Percentiles rank a stretch among this genome's conserved stretches.
Conservation (phyloP, 2,329 filamentous ascomycete genomes). For the Fusarium sarcochroum region DNA sequence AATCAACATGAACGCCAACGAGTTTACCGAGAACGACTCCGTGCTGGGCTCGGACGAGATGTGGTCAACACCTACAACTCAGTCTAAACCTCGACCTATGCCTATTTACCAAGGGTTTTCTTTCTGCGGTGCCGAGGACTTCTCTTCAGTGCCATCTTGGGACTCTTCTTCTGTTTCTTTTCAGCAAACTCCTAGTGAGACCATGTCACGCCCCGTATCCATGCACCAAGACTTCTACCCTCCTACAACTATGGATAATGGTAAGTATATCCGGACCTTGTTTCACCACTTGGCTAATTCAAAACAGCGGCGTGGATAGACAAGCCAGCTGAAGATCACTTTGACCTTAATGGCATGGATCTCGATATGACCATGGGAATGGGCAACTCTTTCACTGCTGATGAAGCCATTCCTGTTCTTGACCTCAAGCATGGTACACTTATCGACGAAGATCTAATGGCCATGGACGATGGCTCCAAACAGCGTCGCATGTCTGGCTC, state of each 20-base stretch:
- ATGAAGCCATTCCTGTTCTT: constrained; percentile 74
- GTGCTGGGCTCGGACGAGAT: constrained; percentile 61
- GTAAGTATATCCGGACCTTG: constrained; percentile 56
- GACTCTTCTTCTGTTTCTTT: constrained; percentile 68
- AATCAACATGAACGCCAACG: constrained; percentile 63
- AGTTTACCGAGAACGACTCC: constrained; percentile 65
- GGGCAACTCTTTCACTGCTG: constrained; percentile 73
- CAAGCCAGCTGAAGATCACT: constrained; percentile 69
- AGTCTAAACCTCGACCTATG: constrained; percentile 67
- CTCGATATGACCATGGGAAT: constrained; percentile 71
- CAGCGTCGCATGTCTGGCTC: constrained; percentile 78
- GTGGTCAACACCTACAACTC: constrained; percentile 70
- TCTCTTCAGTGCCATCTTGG: constrained; percentile 68
- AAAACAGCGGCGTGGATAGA: constrained; percentile 60
- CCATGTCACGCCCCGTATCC: constrained; percentile 67
- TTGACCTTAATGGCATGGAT: constrained; percentile 69
- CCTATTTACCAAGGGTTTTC: constrained; percentile 74
- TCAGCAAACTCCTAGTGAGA: constrained; percentile 65
- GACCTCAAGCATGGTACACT: constrained; percentile 68
- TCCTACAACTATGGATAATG: constrained; percentile 62
- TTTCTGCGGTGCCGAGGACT: constrained; percentile 69
- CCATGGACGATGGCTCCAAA: constrained; percentile 67
- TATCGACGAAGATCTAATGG: constrained; percentile 64
- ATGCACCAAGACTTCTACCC: constrained; percentile 72
- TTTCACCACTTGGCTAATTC: constrained; percentile 30